Evolutionary conservation across 2,329 filamentous ascomycete species (phyloP), one percentile per base, ranked within the genome.

Genomic region (Penicillium sclerotiorum): DNA sequence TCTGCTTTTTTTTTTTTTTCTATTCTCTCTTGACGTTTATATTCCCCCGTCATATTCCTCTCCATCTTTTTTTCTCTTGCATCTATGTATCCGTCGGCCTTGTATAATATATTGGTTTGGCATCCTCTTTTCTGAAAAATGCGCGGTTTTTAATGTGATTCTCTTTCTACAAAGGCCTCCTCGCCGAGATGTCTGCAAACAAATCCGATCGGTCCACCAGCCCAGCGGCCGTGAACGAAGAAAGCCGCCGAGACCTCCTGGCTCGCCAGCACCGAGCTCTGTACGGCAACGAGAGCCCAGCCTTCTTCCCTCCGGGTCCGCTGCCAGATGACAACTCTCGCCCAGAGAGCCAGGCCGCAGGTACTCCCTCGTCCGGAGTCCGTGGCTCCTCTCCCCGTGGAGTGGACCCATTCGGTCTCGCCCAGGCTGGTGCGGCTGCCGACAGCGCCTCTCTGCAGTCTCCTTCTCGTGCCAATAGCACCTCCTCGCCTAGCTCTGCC

Each of bases 241-340:
- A 96, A 65, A 92, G 96, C 67, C 93, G 93, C 64, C 90, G 93
- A 64, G 93, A 97, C 64, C 81, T 97, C 72, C 95, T 97, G 73
- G 89, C 92, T 62, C 92, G 93, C 68, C 94, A 97, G 77, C 91
- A 95, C 74, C 92, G 88, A 73, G 92, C 93, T 58, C 77, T 99
- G 60, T 99, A 97, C 73, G 90, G 91, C 69, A 90, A 84, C 64
- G 80, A 81, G 50, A 89, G 67, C 58, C 78, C 81, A 30, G 74
- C 81, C 44, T 87, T 90, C 69, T 84, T 87, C 67, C 85, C 87
- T 59, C 83, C 82, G 59, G 79, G 78, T 55, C 80, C 78, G 58
- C 87, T 87, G 64, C 79, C 85, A 42, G 87, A 91, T 54, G 89
- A 92, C 65, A 80, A 81, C 23, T 75, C 83, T 28, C 84, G 87